Percentiles rank a stretch among this genome's conserved stretches.
Evolutionary conservation across 768 basidiomycete species (phyloP).

Genomic region (Leccinellum luteum): DNA sequence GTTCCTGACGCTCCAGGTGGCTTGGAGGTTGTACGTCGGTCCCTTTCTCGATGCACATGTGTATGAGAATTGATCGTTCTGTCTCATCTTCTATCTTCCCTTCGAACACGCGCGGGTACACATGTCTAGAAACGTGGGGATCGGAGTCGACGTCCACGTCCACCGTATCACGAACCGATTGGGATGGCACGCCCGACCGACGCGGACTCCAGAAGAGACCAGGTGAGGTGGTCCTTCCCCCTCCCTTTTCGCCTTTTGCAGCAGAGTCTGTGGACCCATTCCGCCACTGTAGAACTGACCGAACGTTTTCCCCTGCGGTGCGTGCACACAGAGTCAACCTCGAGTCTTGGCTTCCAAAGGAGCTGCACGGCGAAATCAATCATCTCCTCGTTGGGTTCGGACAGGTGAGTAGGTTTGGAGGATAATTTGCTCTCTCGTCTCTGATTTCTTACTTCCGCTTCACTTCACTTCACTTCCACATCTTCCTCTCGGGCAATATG

Average conservation of each 20-base stretch:
- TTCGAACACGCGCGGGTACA: not conserved
- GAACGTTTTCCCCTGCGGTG: not conserved
- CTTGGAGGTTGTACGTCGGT: slow-evolving; percentile 71
- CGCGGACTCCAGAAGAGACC: slow-evolving; percentile 86
- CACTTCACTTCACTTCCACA: not conserved
- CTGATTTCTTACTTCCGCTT: not conserved
- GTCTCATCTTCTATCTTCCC: not conserved
- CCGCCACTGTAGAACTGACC: not conserved
- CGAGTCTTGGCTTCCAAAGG: slow-evolving; percentile 80
- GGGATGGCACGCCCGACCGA: slow-evolving; percentile 86
- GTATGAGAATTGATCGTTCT: not conserved
- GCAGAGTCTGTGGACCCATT: not conserved
- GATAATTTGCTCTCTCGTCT: not conserved
- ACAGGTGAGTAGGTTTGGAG: slow-evolving; percentile 47
- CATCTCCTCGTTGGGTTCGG: slow-evolving; percentile 82
- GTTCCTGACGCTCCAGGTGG: slow-evolving; percentile 77
- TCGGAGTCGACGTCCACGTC: slow-evolving; percentile 96
- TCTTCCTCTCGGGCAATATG: not conserved
- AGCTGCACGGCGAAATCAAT: slow-evolving; percentile 74
- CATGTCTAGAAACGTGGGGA: slow-evolving; percentile 68
- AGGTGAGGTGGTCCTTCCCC: slow-evolving; percentile 42
- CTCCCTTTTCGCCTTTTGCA: not conserved
- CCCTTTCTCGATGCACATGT: not conserved
- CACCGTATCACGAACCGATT: slow-evolving; percentile 92
- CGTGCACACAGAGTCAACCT: slow-evolving; percentile 55